These are phyloP conservation scores for Viola pubescens DNA, from an alignment of 441 rosid genomes.

Conservation along the genomic window DNA sequence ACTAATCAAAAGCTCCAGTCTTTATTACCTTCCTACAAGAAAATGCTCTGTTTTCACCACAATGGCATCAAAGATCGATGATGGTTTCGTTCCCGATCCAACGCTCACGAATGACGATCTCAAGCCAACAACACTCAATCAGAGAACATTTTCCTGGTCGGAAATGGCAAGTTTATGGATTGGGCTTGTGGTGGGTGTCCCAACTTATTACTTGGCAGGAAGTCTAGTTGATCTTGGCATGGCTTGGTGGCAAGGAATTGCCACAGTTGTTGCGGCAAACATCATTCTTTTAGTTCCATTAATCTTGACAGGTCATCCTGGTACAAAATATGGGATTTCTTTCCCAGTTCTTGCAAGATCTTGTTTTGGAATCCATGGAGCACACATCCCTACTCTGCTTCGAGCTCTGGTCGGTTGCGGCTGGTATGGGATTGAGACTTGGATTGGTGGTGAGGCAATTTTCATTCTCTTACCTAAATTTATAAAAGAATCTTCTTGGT, in stretches of 20 bases:
- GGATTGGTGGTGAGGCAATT: conserved; percentile 96
- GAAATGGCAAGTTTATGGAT: conserved; percentile 91
- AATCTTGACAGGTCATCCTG: conserved; percentile 78
- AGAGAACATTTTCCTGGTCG: conserved; percentile 57
- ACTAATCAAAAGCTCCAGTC: conserved; percentile 1
- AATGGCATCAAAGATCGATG: conserved; percentile 26
- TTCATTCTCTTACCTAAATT: conserved; percentile 60
- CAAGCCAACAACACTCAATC: conserved; percentile 49
- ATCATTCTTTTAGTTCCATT: conserved; percentile 54
- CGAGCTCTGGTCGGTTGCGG: conserved; percentile 91
- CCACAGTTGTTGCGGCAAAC: conserved; percentile 78
- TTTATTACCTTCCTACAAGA: background rate
- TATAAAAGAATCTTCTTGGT: conserved; percentile 38
- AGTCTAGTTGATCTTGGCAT: conserved; percentile 85
- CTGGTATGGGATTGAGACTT: conserved; percentile 94
- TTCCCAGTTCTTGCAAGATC: conserved; percentile 90
- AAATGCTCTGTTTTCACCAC: conserved; percentile 19
- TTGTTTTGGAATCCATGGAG: conserved; percentile 76
- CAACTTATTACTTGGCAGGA: conserved; percentile 77
- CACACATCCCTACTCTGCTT: conserved; percentile 81
- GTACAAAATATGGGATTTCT: conserved; percentile 62
- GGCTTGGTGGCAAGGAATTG: conserved; percentile 99
- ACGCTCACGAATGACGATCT: conserved; percentile 75
- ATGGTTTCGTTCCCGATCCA: conserved; percentile 40
- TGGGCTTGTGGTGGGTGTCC: conserved; percentile 90